phyloP scores from a whole-genome alignment of 176 grass and related monocot species.

The Coix lacrymajobi region DNA sequence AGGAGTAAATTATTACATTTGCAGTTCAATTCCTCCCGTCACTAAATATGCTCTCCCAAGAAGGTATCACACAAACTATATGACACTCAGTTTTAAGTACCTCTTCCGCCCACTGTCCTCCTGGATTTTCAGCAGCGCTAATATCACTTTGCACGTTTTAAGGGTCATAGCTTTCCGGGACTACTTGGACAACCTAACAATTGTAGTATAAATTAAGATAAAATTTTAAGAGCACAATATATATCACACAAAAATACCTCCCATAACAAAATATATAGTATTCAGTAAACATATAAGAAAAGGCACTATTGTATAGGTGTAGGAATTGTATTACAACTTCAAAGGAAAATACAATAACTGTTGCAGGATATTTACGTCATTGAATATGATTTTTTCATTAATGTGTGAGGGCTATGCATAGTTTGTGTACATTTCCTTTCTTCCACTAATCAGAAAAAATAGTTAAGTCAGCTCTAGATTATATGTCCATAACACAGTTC shows the following conservation, averaged over 20 bases:
- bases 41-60: slow-evolving; percentile 78
- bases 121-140: background rate
- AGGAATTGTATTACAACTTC: background rate
- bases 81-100: slow-evolving; percentile 52
- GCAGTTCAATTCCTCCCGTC: slow-evolving; percentile 53
- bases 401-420: too few species aligned
- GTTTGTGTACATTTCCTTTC: too few species aligned
- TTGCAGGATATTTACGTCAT: slow-evolving; percentile 63
- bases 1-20: slow-evolving; percentile 45
- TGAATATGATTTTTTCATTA: too few species aligned
- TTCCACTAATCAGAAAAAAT: too few species aligned
- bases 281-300: background rate
- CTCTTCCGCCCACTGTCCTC: slow-evolving; percentile 41
- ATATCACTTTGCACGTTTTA: slow-evolving; percentile 29
- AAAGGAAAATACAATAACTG: background rate
- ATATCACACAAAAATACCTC: background rate
- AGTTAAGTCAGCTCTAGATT: too few species aligned
- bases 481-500: too few species aligned
- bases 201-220: background rate
- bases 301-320: background rate
- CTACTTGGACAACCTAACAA: slow-evolving; percentile 69
- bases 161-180: slow-evolving; percentile 72
- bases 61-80: slow-evolving; percentile 36
- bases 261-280: background rate
- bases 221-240: slow-evolving; percentile 6